phyloP scores from a whole-genome alignment of 2,329 filamentous ascomycete genomes.

The Lecanicillium sp. region DNA sequence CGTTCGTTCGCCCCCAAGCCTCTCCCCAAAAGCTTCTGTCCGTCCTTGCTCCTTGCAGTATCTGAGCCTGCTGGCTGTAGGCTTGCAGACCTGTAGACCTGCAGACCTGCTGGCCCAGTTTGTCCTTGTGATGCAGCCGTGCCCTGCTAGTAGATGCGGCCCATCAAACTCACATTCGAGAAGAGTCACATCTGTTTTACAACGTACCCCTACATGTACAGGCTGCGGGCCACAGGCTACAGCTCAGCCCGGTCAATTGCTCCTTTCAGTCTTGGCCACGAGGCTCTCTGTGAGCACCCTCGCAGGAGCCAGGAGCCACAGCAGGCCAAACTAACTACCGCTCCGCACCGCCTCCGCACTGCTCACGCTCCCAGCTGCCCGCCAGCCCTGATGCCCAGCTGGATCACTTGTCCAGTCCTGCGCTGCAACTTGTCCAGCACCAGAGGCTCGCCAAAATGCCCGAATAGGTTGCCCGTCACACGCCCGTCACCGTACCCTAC shows the following conservation, averaged over 20 bases:
- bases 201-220: too few relatives aligned
- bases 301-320: too few relatives aligned
- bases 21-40: not conserved
- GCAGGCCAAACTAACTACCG: too few relatives aligned
- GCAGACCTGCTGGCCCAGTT: too few relatives aligned
- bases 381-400: too few relatives aligned
- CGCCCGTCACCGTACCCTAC: not conserved
- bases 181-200: not conserved
- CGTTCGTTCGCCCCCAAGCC: conserved; percentile 14
- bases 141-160: not conserved
- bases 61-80: not conserved
- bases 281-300: too few relatives aligned
- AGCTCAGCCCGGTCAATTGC: not conserved
- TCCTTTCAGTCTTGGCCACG: conserved; percentile 1
- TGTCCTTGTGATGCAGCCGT: conserved; percentile 1
- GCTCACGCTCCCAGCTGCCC: too few relatives aligned
- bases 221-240: too few relatives aligned
- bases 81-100: not conserved
- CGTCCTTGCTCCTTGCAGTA: not conserved
- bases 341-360: too few relatives aligned
- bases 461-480: conserved; percentile 6
- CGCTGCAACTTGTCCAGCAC: not conserved
- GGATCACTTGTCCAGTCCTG: too few relatives aligned
- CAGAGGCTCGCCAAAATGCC: conserved; percentile 5
- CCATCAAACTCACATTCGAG: not conserved